Evolutionary conservation across 2,329 filamentous ascomycete species (phyloP).

Genomic region (Xylariaceae sp.): DNA sequence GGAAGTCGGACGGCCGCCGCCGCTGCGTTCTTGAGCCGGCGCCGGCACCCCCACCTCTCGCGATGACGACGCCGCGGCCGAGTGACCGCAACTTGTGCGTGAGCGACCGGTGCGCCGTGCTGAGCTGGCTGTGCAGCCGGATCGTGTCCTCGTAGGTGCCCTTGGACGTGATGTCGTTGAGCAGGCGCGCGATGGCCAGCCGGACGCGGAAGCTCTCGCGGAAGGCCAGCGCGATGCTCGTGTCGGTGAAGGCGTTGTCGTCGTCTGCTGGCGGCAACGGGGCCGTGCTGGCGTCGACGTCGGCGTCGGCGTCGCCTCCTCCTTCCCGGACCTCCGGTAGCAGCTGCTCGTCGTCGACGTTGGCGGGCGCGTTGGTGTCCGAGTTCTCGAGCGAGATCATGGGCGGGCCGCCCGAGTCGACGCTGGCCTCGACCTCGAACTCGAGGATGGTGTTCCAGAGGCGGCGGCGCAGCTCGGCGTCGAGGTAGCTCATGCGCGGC

Average conservation of each 20-base stretch:
- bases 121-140: constrained; percentile 33
- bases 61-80: background rate
- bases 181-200: constrained; percentile 32
- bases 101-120: constrained; percentile 34
- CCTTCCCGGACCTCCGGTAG: constrained; percentile 34
- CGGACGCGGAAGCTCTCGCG: constrained; percentile 35
- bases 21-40: constrained; percentile 7
- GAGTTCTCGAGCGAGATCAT: constrained; percentile 39
- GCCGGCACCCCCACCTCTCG: background rate
- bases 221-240: constrained; percentile 42
- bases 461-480: constrained; percentile 46
- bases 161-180: constrained; percentile 33
- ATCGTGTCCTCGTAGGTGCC: constrained; percentile 37
- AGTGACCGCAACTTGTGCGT: constrained; percentile 25
- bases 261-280: no score
- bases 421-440: constrained; percentile 41
- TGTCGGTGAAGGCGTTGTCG: constrained; percentile 38
- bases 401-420: constrained; percentile 44
- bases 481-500: constrained; percentile 37
- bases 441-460: constrained; percentile 51
- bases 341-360: constrained; percentile 46
- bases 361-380: constrained; percentile 41
- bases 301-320: no score
- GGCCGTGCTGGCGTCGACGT: no score
- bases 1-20: constrained; percentile 26